A percentile compares a stretch with the other conserved stretches of the same genome.
These are phyloP conservation scores for Euphorbia peplus DNA, from an alignment of 345 rosid genomes.

Conservation along the genomic window DNA sequence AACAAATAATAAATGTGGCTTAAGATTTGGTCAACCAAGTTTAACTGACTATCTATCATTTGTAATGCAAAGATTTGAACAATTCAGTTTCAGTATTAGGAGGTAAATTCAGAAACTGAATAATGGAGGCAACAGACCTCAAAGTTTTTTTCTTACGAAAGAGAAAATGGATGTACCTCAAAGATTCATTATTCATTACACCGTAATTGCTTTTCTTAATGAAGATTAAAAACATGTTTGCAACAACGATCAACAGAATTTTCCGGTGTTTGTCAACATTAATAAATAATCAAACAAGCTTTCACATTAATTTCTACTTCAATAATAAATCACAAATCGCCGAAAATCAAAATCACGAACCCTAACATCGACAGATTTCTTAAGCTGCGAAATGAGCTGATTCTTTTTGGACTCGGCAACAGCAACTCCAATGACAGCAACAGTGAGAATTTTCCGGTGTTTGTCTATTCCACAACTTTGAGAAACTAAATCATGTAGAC, in stretches of 20 bases:
- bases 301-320: background rate
- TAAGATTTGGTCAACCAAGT: conserved; percentile 5
- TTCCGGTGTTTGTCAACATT: too few relatives aligned
- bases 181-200: too few relatives aligned
- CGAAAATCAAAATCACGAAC: conserved; percentile 32
- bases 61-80: background rate
- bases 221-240: too few relatives aligned
- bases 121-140: too few relatives aligned
- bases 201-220: too few relatives aligned
- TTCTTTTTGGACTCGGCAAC: conserved; percentile 74
- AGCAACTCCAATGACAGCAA: conserved; percentile 80
- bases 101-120: conserved; percentile 4
- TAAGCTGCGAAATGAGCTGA: conserved; percentile 50
- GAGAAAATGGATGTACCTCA: too few relatives aligned
- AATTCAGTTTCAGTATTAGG: background rate
- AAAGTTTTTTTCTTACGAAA: too few relatives aligned
- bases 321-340: background rate
- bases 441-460: conserved; percentile 71
- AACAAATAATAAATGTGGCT: background rate
- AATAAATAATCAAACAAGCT: background rate
- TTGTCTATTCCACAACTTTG: too few relatives aligned
- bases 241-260: too few relatives aligned
- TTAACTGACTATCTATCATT: background rate
- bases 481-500: too few relatives aligned
- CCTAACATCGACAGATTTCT: conserved; percentile 68